Evolutionary conservation across 495 filamentous ascomycete genomes (phyloP).

Genomic region (Cercophora scortea): DNA sequence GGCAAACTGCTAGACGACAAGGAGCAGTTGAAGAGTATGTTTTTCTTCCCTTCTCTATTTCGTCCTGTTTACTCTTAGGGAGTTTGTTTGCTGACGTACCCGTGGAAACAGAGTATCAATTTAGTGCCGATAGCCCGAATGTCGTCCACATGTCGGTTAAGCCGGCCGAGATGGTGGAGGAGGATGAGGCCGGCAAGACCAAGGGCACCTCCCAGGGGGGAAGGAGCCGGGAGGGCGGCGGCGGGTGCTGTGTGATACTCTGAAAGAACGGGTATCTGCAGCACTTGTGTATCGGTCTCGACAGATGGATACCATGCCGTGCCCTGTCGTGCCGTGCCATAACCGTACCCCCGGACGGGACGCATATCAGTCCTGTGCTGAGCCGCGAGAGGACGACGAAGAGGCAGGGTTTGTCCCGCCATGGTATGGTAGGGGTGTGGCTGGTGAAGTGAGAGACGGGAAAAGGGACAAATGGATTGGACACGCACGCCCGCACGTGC

Average conservation of each 20-base stretch:
- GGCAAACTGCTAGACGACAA: slow-evolving; percentile 85
- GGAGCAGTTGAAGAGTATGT: slow-evolving; percentile 52
- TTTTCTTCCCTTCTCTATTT: not conserved
- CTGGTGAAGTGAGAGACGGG: too few species aligned
- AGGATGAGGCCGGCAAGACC: slow-evolving; percentile 65
- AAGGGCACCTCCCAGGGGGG: slow-evolving; percentile 57
- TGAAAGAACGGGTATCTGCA: slow-evolving; percentile 8
- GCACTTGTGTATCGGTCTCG: too few species aligned
- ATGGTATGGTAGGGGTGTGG: too few species aligned
- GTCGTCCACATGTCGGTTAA: slow-evolving; percentile 92
- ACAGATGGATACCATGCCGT: too few species aligned
- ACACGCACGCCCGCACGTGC: too few species aligned
- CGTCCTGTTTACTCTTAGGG: not conserved
- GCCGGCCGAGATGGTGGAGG: slow-evolving; percentile 81
- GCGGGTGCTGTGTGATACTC: slow-evolving; percentile 78
- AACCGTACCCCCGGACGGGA: too few species aligned
- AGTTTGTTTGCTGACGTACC: not conserved
- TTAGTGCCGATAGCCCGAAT: slow-evolving; percentile 61
- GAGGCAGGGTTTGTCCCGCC: too few species aligned
- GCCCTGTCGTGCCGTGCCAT: too few species aligned
- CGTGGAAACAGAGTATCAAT: slow-evolving; percentile 61
- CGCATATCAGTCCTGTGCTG: too few species aligned
- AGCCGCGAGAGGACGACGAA: too few species aligned
- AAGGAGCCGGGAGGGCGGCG: slow-evolving; percentile 52
- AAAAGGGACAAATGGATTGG: too few species aligned